Conservation (phyloP, 306 rosid species). For the Vigna mungo region DNA sequence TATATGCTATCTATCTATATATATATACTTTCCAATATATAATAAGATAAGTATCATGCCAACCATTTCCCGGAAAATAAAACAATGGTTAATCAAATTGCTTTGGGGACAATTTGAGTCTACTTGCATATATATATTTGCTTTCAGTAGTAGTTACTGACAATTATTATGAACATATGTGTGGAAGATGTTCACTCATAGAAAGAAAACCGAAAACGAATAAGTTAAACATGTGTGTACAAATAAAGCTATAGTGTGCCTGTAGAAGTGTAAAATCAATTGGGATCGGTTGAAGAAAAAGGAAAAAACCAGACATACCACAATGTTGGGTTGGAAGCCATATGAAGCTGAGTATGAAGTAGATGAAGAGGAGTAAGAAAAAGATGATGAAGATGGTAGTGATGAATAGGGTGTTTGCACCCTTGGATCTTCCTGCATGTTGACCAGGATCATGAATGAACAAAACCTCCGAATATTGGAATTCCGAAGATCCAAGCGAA, state of each 20-base stretch:
- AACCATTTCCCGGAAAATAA: constrained; percentile 7
- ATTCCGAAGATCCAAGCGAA: not conserved
- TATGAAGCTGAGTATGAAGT: constrained; percentile 73
- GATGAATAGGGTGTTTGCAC: constrained; percentile 73
- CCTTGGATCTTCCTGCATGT: constrained; percentile 76
- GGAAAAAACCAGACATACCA: constrained; percentile 57
- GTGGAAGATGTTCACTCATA: constrained; percentile 42
- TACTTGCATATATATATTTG: not conserved
- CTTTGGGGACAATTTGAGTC: constrained; percentile 39
- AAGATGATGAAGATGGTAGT: constrained; percentile 73
- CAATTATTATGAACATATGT: constrained; percentile 36
- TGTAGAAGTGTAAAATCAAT: constrained; percentile 34
- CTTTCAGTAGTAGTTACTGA: constrained; percentile 34
- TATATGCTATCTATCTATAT: not conserved
- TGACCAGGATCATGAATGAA: constrained; percentile 8
- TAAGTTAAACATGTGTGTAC: constrained; percentile 34
- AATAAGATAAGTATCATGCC: constrained; percentile 40
- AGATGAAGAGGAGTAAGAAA: constrained; percentile 78
- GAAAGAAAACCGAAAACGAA: constrained; percentile 8
- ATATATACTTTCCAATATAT: constrained; percentile 22
- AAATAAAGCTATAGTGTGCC: constrained; percentile 17
- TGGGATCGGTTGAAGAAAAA: constrained; percentile 35
- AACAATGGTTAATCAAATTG: constrained; percentile 21
- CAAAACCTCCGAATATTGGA: constrained; percentile 13
- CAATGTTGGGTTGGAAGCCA: constrained; percentile 74